Conservation (phyloP, 768 basidiomycete species). For the Boletus bicolor region DNA sequence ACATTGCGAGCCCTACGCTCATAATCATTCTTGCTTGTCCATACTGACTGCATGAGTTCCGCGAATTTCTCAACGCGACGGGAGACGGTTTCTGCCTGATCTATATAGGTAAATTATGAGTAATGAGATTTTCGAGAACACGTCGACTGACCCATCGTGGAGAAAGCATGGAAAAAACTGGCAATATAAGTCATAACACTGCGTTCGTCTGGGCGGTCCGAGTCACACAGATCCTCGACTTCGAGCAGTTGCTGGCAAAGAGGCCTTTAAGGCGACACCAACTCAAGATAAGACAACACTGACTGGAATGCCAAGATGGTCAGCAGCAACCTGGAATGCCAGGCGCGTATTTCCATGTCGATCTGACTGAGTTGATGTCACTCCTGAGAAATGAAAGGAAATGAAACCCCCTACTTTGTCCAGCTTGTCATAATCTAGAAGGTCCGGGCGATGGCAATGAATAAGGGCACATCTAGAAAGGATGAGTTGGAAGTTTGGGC, state of each 20-base stretch:
- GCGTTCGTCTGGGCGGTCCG: conserved; percentile 86
- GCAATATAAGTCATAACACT: conserved; percentile 99
- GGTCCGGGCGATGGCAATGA: conserved; percentile 94
- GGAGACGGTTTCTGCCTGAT: conserved; percentile 92
- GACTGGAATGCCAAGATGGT: conserved; percentile 89
- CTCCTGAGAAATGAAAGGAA: neutral
- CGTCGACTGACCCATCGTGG: conserved; percentile 75
- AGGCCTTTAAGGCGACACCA: conserved; percentile 1
- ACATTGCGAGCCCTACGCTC: conserved; percentile 80
- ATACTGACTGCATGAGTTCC: conserved; percentile 90
- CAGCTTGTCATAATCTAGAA: conserved; percentile 84
- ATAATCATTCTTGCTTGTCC: conserved; percentile 87
- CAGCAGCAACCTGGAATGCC: conserved; percentile 85
- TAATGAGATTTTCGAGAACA: neutral
- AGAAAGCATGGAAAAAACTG: conserved; percentile 97
- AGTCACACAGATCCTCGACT: conserved; percentile 92
- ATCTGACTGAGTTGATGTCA: conserved; percentile 50
- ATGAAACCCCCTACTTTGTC: conserved; percentile 58
- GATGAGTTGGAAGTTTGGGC: conserved; percentile 6
- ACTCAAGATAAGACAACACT: conserved; percentile 27
- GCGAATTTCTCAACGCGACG: conserved; percentile 94
- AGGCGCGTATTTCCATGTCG: conserved; percentile 79
- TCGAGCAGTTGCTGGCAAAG: conserved; percentile 80
- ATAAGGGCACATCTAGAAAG: conserved; percentile 88
- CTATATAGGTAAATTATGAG: conserved; percentile 38